Evolutionary conservation across 257 asterid species (phyloP).

Genomic region (Agastache rugosa): DNA sequence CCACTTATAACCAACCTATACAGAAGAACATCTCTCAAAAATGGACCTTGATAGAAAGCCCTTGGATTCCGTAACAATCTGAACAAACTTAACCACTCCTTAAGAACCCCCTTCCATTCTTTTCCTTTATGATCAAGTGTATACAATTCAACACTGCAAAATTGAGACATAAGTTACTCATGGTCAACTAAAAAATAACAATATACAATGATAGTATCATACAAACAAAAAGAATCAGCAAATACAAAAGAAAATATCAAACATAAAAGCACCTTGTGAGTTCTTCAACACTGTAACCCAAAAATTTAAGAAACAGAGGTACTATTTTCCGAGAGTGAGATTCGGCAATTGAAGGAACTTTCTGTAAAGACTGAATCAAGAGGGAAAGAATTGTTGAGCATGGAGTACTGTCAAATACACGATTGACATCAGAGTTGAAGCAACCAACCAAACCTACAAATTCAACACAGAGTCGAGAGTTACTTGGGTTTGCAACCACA

Average conservation of each 20-base stretch:
- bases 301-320: constrained; percentile 79
- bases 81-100: constrained; percentile 85
- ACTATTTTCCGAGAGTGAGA: constrained; percentile 69
- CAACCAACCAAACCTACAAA: constrained; percentile 69
- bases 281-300: constrained; percentile 68
- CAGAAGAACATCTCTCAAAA: constrained; percentile 69
- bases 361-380: constrained; percentile 75
- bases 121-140: constrained; percentile 55
- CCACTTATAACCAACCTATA: constrained; percentile 62
- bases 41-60: constrained; percentile 58
- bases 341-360: constrained; percentile 70
- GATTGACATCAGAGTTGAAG: constrained; percentile 52
- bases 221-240: constrained; percentile 20
- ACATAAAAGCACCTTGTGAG: constrained; percentile 53
- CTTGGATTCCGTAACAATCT: constrained; percentile 70
- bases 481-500: constrained; percentile 21
- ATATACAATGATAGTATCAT: constrained; percentile 2
- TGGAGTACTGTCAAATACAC: constrained; percentile 63
- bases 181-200: constrained; percentile 23
- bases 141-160: constrained; percentile 58
- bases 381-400: constrained; percentile 55
- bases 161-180: constrained; percentile 28
- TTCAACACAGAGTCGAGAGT: constrained; percentile 28
- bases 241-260: constrained; percentile 17
- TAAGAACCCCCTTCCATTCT: constrained; percentile 75